Evolutionary conservation across 768 basidiomycete species (phyloP).

Genomic region (Sarcodon aspratus): DNA sequence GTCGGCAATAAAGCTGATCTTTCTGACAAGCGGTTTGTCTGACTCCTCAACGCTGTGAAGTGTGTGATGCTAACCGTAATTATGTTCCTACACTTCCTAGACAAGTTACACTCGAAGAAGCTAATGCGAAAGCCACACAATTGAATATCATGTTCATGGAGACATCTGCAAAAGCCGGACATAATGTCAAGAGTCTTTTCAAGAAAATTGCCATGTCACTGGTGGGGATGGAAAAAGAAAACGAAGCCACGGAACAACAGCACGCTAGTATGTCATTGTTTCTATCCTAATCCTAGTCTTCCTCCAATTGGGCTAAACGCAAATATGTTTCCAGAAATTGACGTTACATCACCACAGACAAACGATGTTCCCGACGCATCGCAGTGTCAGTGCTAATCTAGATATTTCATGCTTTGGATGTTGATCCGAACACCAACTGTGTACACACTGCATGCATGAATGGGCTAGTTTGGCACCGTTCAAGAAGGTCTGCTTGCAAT

Average conservation of each 20-base stretch:
- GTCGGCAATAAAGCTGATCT: slow-evolving; percentile 99
- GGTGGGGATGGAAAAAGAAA: slow-evolving; percentile 89
- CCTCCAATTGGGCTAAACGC: not conserved
- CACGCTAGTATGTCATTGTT: slow-evolving; percentile 28
- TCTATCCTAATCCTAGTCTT: not conserved
- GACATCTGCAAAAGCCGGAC: slow-evolving; percentile 97
- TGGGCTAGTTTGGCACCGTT: too few relatives aligned
- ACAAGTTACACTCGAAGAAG: slow-evolving; percentile 98
- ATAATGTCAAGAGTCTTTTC: slow-evolving; percentile 98
- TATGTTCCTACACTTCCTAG: slow-evolving; percentile 49
- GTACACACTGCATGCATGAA: slow-evolving; percentile 2
- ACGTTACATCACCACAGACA: slow-evolving; percentile 65
- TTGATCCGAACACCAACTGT: not conserved
- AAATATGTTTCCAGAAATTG: slow-evolving; percentile 54
- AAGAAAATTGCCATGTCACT: slow-evolving; percentile 99
- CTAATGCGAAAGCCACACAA: slow-evolving; percentile 83
- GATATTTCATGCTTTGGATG: slow-evolving; percentile 18
- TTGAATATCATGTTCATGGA: slow-evolving; percentile 98
- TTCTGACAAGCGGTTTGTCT: slow-evolving; percentile 87
- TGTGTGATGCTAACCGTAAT: not conserved
- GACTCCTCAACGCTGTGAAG: not conserved
- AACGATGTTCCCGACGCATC: slow-evolving; percentile 79
- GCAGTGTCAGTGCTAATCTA: slow-evolving; percentile 59
- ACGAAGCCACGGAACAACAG: slow-evolving; percentile 33
- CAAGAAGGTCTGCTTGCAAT: slow-evolving; percentile 6